These are phyloP conservation scores for Globisporangium cylindrosporum DNA, from an alignment of 352 stramenopile species.

Conservation along the genomic window DNA sequence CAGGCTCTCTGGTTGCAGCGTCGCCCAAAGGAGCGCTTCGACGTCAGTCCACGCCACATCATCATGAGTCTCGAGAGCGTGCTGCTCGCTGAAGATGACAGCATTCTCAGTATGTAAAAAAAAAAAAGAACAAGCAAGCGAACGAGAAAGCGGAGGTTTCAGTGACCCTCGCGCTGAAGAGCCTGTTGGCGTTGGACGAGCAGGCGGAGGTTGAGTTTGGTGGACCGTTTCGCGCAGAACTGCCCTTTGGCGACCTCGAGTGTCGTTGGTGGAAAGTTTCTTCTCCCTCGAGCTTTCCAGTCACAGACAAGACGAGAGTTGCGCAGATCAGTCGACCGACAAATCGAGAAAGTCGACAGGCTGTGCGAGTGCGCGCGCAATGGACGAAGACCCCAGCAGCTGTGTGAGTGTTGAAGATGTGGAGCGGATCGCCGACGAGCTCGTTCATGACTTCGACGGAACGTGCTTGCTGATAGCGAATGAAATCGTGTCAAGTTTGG, in stretches of 20 bases:
- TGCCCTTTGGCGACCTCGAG: constrained; percentile 8
- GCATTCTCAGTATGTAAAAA: constrained; percentile 1
- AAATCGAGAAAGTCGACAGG: neutral
- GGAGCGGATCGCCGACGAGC: constrained; percentile 26
- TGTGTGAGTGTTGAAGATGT: constrained; percentile 16
- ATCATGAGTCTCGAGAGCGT: constrained; percentile 34
- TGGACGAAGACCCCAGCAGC: constrained; percentile 10
- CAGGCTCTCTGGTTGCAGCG: constrained; percentile 45
- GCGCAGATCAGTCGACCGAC: neutral
- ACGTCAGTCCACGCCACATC: constrained; percentile 20
- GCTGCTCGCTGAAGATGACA: neutral
- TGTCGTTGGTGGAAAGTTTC: constrained; percentile 6
- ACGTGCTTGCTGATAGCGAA: constrained; percentile 39
- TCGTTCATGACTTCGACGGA: constrained; percentile 54
- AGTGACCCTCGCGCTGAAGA: neutral
- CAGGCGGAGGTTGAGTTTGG: constrained; percentile 6
- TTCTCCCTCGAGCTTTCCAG: constrained; percentile 2
- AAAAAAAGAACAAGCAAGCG: neutral
- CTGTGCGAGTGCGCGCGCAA: neutral
- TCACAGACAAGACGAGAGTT: neutral
- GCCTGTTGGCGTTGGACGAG: neutral
- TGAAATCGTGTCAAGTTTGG: constrained; percentile 30
- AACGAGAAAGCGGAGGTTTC: constrained; percentile 4
- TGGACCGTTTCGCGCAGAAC: constrained; percentile 9
- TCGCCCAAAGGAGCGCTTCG: neutral